These are phyloP conservation scores for Galerina marginata DNA, from an alignment of 768 basidiomycete genomes.

Conservation along the genomic window DNA sequence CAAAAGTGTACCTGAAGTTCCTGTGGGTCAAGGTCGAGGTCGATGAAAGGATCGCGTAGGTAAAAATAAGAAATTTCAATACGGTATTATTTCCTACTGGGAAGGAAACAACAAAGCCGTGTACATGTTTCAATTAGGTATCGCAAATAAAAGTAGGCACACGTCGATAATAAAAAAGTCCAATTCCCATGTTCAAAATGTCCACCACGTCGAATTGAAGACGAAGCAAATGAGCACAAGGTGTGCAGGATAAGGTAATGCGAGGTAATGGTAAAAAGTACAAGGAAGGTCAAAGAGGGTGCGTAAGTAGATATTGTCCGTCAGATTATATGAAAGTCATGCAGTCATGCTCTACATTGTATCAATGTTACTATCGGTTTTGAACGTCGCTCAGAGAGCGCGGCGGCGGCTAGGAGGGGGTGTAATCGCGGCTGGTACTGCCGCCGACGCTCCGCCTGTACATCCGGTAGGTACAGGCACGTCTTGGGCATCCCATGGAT, in stretches of 20 bases:
- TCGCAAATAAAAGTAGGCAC: not conserved
- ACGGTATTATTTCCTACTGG: too few species aligned
- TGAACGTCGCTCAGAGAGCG: slow-evolving; percentile 5
- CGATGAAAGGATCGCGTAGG: not conserved
- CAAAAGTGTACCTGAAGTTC: slow-evolving; percentile 6
- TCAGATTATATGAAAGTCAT: not conserved
- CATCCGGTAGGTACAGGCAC: slow-evolving; percentile 38
- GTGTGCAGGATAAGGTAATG: too few species aligned
- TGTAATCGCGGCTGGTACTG: slow-evolving; percentile 21
- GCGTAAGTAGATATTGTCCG: slow-evolving; percentile 2
- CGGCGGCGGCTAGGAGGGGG: slow-evolving; percentile 19
- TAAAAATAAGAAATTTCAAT: not conserved
- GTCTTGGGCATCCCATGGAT: slow-evolving; percentile 46
- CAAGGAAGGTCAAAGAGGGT: not conserved
- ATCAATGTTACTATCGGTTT: not conserved
- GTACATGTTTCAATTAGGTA: too few species aligned
- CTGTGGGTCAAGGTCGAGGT: not conserved
- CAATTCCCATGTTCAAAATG: not conserved
- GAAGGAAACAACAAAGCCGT: too few species aligned
- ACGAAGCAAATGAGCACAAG: too few species aligned
- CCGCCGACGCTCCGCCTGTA: slow-evolving; percentile 19
- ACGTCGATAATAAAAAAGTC: not conserved
- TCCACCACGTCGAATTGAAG: too few species aligned
- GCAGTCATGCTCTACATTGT: not conserved
- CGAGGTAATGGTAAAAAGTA: too few species aligned